A percentile compares a stretch with the other conserved stretches of the same genome.
Conservation (phyloP, 2,329 filamentous ascomycete genomes). For the Beauveria rudraprayagi region DNA sequence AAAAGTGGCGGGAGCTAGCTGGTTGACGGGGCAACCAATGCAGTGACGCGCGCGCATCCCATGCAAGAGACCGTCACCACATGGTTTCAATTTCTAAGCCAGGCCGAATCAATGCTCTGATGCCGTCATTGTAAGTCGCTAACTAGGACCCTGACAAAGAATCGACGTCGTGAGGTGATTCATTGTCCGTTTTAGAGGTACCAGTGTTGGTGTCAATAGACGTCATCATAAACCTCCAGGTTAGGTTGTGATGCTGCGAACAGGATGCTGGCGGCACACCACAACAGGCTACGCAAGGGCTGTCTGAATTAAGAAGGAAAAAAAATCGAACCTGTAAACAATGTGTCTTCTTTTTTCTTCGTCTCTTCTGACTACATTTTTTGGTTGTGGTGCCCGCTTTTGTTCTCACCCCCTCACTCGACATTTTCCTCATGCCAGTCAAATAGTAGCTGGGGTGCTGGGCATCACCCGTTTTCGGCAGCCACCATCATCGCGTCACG, state of each 20-base stretch:
- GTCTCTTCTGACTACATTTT: too few relatives aligned
- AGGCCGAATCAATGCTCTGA: not conserved
- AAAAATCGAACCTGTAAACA: too few relatives aligned
- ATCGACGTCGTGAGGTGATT: not conserved
- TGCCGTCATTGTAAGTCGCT: not conserved
- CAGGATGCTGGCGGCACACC: not conserved
- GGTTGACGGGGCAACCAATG: constrained; percentile 9
- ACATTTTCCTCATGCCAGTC: too few relatives aligned
- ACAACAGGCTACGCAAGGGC: not conserved
- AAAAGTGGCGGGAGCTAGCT: not conserved
- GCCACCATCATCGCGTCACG: too few relatives aligned
- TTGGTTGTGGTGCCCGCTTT: not conserved
- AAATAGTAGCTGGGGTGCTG: too few relatives aligned
- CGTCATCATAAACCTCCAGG: not conserved
- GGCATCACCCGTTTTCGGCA: too few relatives aligned
- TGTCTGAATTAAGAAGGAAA: not conserved
- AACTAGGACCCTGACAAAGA: not conserved
- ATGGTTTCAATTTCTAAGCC: not conserved
- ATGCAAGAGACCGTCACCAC: not conserved
- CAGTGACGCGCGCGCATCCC: not conserved
- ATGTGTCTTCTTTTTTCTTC: too few relatives aligned
- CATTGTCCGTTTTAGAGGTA: not conserved
- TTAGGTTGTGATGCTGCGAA: not conserved
- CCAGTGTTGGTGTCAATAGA: not conserved
- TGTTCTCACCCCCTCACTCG: not conserved